Base-by-base conservation (phyloP, 2,329 filamentous ascomycete species). In the Claviceps purpurea region DNA sequence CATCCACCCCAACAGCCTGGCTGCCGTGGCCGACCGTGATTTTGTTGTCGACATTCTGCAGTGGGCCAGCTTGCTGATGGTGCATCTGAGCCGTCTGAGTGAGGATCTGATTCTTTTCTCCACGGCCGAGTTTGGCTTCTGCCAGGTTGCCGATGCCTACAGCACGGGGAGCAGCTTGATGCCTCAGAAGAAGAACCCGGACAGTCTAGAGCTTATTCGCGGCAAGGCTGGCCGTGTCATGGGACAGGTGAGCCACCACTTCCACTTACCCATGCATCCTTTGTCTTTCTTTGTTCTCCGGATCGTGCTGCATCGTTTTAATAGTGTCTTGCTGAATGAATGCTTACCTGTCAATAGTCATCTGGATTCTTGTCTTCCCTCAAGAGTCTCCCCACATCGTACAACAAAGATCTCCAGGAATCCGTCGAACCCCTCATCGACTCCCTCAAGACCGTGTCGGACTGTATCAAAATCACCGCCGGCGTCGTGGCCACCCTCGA, bases 41-140 rank as follows among this genome's bases (percentile, higher is more conserved):
- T 89, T 87, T 57, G 76, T 86, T 5, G 76, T 84, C 57, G 85
- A 89, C 67, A 81, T 78, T 2, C 77, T 89, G 66, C 51, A 52
- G 16, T 52, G 46, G 46, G 26, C 49, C 3, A 50, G 49, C 42
- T 24, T 50, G 13, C n/a, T 50, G 20, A 57, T 54, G 57, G 11
- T 54, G 58, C 1, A 62, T 61, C 42, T 50, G 16, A 50, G 49
- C 34, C 49, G 43, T 1, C 34, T 50, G 26, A 43, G 39, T 41
- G 48, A 50, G 40, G 48, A 44, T 24, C 18, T 50, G 39, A 50
- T 50, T 3, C 40, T 50, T 4, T 50, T 50, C 48, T 50, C 48
- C 13, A 50, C 26, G 3, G 48, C 48, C 18, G 48, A 50, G 48
- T 50, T 50, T 38, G 48, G 40, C 13, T 50, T 50, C 26, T 40